A percentile compares a stretch with the other conserved stretches of the same genome.
Evolutionary conservation across 805 yeast species (phyloP).

Genomic region (Tetrapisispora taiwanensis): DNA sequence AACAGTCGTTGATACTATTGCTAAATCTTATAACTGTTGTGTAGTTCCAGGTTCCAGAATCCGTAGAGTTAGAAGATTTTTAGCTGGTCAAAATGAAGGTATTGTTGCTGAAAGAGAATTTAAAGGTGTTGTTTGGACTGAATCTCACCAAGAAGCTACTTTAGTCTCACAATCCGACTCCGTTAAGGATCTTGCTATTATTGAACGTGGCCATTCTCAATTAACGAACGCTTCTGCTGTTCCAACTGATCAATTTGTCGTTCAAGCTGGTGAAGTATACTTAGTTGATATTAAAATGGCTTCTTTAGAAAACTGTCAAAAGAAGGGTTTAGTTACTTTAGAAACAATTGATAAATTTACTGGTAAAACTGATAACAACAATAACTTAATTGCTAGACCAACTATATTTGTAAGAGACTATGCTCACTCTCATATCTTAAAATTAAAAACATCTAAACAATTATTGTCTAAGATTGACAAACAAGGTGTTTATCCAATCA

Average conservation of each 20-base stretch:
- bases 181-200: constrained; percentile 33
- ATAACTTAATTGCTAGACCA: constrained; percentile 47
- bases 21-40: constrained; percentile 69
- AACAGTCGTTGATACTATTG: constrained; percentile 72
- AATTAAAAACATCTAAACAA: constrained; percentile 62
- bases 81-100: constrained; percentile 93
- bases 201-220: constrained; percentile 29
- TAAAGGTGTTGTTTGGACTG: constrained; percentile 87
- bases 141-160: constrained; percentile 61
- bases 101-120: constrained; percentile 84
- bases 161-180: constrained; percentile 31
- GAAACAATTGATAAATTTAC: constrained; percentile 55
- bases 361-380: constrained; percentile 49
- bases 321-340: constrained; percentile 58
- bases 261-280: constrained; percentile 78
- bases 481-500: constrained; percentile 85
- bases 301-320: constrained; percentile 43
- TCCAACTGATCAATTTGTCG: constrained; percentile 66
- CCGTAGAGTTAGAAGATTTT: constrained; percentile 82
- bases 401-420: constrained; percentile 78
- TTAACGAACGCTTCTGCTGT: constrained; percentile 44
- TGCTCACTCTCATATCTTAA: constrained; percentile 69
- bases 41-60: constrained; percentile 91
- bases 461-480: constrained; percentile 63
- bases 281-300: constrained; percentile 74